Conservation (phyloP, 352 stramenopile species). For the Phytophthora sp. region DNA sequence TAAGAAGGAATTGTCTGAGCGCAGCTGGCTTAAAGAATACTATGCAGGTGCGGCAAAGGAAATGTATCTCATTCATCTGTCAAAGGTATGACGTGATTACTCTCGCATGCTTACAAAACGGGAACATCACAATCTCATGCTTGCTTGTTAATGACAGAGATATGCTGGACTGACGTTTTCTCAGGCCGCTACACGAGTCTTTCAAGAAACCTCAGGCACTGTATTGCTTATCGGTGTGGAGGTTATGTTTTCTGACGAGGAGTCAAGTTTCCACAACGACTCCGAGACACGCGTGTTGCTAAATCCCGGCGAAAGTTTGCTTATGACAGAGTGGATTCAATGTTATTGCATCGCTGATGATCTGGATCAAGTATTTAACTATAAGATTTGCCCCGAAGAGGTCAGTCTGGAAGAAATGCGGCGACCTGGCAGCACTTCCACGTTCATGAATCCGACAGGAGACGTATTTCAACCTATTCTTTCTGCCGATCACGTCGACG, state of each 20-base stretch:
- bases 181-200: slow-evolving; percentile 60
- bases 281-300: slow-evolving; percentile 74
- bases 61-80: slow-evolving; percentile 86
- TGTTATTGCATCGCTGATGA: slow-evolving; percentile 90
- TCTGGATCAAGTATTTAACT: slow-evolving; percentile 65
- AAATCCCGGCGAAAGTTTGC: slow-evolving; percentile 75
- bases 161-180: slow-evolving; percentile 79
- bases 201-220: slow-evolving; percentile 66
- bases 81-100: slow-evolving; percentile 45
- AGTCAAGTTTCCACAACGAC: slow-evolving; percentile 26
- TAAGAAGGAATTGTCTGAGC: slow-evolving; percentile 21
- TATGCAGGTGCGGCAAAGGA: slow-evolving; percentile 81
- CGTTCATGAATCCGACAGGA: slow-evolving; percentile 52
- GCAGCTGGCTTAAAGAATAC: slow-evolving; percentile 76
- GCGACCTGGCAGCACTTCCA: slow-evolving; percentile 33
- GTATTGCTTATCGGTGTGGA: slow-evolving; percentile 85
- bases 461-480: slow-evolving; percentile 63
- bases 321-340: slow-evolving; percentile 81
- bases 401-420: slow-evolving; percentile 50
- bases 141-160: slow-evolving; percentile 42
- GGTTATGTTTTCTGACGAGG: slow-evolving; percentile 63
- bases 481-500: slow-evolving; percentile 30
- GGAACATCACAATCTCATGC: background rate
- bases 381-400: slow-evolving; percentile 61
- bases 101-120: background rate